Evolutionary conservation across 441 rosid genomes (phyloP).

Genomic region (Adansonia madagascariensis): DNA sequence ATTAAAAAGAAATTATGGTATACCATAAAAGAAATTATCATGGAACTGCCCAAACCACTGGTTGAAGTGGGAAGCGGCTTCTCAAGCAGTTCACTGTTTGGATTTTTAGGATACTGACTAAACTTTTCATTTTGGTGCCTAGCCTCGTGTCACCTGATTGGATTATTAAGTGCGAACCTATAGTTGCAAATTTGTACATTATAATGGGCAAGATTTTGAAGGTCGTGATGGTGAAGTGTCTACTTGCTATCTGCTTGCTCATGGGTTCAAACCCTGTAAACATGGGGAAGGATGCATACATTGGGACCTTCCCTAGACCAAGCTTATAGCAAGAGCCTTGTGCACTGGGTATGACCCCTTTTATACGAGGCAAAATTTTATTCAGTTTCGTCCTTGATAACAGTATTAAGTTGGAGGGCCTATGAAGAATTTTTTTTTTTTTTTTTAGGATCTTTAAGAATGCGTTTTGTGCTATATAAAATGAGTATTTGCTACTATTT

Average conservation of each 20-base stretch:
- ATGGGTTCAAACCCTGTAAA: constrained; percentile 2
- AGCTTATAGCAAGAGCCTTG: neutral
- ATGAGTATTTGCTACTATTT: constrained; percentile 14
- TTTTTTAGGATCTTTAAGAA: neutral
- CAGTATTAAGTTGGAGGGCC: neutral
- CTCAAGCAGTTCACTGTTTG: neutral
- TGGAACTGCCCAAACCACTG: neutral
- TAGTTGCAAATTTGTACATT: neutral
- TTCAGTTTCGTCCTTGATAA: neutral
- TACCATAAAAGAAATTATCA: neutral
- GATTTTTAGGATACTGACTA: neutral
- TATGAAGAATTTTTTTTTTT: neutral
- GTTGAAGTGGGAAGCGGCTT: neutral
- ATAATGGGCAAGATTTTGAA: neutral
- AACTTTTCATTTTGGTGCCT: neutral
- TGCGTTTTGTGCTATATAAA: neutral
- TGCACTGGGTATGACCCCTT: neutral
- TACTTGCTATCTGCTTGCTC: neutral
- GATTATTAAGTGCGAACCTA: neutral
- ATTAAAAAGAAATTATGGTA: neutral
- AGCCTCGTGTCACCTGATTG: neutral
- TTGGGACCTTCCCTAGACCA: neutral
- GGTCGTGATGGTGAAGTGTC: constrained; percentile 4
- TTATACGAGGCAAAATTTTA: neutral
- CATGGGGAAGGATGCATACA: neutral